Conservation (phyloP, 1,284 basidiomycete genomes). For the Cutaneotrichosporon daszewskae region DNA sequence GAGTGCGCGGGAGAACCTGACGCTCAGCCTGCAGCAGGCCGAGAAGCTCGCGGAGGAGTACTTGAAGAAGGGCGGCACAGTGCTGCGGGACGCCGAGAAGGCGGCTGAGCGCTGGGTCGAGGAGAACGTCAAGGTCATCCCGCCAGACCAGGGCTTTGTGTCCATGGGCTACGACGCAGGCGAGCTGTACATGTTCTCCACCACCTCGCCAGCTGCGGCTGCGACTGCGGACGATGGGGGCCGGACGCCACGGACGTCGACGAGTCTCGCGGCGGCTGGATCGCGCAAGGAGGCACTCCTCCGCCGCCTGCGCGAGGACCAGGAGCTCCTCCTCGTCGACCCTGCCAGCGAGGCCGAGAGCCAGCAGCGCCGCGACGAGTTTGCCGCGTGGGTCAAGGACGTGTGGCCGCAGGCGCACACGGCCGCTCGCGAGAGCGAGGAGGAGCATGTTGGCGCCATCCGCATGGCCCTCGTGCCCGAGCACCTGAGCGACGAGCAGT, state of each 20-base stretch:
- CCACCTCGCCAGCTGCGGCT: neutral
- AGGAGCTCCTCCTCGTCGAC: slow-evolving; percentile 68
- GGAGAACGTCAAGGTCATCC: slow-evolving; percentile 78
- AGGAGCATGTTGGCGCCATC: slow-evolving; percentile 56
- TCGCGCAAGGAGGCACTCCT: slow-evolving; percentile 68
- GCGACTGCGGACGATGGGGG: slow-evolving; percentile 25
- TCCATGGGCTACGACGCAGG: slow-evolving; percentile 68
- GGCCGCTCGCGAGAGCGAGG: slow-evolving; percentile 45
- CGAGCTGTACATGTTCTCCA: slow-evolving; percentile 65
- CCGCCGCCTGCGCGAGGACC: slow-evolving; percentile 66
- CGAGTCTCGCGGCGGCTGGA: slow-evolving; percentile 30
- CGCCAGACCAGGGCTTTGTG: slow-evolving; percentile 57
- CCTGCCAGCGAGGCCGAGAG: slow-evolving; percentile 58
- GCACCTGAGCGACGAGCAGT: slow-evolving; percentile 60
- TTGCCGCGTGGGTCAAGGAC: slow-evolving; percentile 57
- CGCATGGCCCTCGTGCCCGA: slow-evolving; percentile 64
- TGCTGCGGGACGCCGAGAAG: slow-evolving; percentile 58
- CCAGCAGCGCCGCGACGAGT: slow-evolving; percentile 54
- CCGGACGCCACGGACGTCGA: slow-evolving; percentile 9
- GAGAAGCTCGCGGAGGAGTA: slow-evolving; percentile 66
- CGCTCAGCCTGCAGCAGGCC: slow-evolving; percentile 57
- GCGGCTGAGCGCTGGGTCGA: slow-evolving; percentile 61
- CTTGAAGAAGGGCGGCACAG: slow-evolving; percentile 64
- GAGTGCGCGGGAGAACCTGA: slow-evolving; percentile 39
- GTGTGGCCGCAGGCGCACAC: slow-evolving; percentile 47